Base-by-base conservation (phyloP, 106 monocot species). In the Vanilla planifolia region DNA sequence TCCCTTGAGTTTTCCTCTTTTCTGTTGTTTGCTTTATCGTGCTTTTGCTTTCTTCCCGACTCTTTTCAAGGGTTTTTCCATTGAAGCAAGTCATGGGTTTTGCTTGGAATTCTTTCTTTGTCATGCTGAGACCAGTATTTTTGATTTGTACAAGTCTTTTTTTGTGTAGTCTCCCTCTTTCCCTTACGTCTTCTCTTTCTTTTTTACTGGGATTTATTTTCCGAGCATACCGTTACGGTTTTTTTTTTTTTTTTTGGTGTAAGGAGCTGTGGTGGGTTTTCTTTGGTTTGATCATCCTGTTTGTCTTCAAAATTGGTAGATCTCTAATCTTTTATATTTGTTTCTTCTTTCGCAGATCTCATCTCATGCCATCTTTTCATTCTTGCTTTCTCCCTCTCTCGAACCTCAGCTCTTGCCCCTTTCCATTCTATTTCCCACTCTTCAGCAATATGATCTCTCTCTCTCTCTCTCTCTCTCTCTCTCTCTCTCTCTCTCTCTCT, bases 231-330 rank as follows among this genome's bases (percentile, higher is more conserved):
- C 3, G 3, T 43, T 36, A 0, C 14, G 39, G 20, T 13, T 6
- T 37, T n/a, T n/a, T n/a, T n/a, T n/a, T n/a, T n/a, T n/a, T n/a
- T n/a, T n/a, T n/a, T n/a, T n/a, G n/a, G n/a, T n/a, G n/a, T n/a
- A n/a, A n/a, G n/a, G n/a, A n/a, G 3, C 16, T 22, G 3, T 21
- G 59, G 24, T 10, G 39, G 40, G 16, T 59, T 23, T 17, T 14
- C 59, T 36, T 23, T 13, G 59, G 22, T 59, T 59, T 59, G n/a
- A 35, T 21, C 3, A 24, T 37, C 2, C 20, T 55, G 41, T 39
- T 57, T 15, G 45, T 13, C 57, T 21, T 17, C 28, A 53, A 57
- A 37, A n/a, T n/a, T n/a, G n/a, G n/a, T n/a, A n/a, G n/a, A n/a
- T n/a, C n/a, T n/a, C n/a, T n/a, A n/a, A n/a, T n/a, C n/a, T n/a